These are phyloP conservation scores for Zasmidium citrigriseum DNA, from an alignment of 2,329 filamentous ascomycete species.

Conservation along the genomic window DNA sequence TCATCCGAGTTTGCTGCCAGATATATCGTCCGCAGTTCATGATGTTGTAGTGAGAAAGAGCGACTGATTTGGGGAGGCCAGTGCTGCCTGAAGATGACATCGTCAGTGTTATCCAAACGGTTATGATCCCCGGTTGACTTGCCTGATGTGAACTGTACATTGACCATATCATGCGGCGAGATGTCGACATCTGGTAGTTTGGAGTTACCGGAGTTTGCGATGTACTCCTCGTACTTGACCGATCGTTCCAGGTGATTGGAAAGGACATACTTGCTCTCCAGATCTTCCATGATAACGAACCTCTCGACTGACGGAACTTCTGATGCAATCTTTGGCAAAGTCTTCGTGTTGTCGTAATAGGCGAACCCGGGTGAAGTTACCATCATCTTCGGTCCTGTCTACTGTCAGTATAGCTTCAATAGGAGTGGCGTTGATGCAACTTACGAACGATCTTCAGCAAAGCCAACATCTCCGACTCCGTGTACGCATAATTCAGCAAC, in stretches of 20 bases:
- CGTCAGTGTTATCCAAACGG: neutral
- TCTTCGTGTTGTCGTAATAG: slow-evolving; percentile 58
- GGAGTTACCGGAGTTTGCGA: slow-evolving; percentile 15
- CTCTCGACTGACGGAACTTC: slow-evolving; percentile 45
- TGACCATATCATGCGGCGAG: slow-evolving; percentile 33
- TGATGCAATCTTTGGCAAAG: slow-evolving; percentile 52
- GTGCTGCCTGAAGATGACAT: slow-evolving; percentile 56
- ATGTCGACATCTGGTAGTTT: slow-evolving; percentile 24
- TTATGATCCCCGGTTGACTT: too few species aligned
- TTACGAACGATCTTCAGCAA: slow-evolving; percentile 66
- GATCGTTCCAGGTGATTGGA: slow-evolving; percentile 18
- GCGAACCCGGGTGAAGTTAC: slow-evolving; percentile 68
- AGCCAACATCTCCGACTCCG: slow-evolving; percentile 66
- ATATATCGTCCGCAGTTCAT: slow-evolving; percentile 32
- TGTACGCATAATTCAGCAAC: slow-evolving; percentile 75
- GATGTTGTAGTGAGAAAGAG: slow-evolving; percentile 51
- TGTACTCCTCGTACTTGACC: slow-evolving; percentile 27
- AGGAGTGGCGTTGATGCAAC: slow-evolving; percentile 16
- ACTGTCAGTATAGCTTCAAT: neutral
- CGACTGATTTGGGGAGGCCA: slow-evolving; percentile 71
- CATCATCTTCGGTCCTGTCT: slow-evolving; percentile 64
- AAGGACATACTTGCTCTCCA: slow-evolving; percentile 27
- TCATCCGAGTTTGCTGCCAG: slow-evolving; percentile 31
- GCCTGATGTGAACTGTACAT: slow-evolving; percentile 63
- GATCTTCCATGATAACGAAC: slow-evolving; percentile 55